Evolutionary conservation across 1,284 basidiomycete genomes (phyloP).

Genomic region (Sphagnurus paluster): DNA sequence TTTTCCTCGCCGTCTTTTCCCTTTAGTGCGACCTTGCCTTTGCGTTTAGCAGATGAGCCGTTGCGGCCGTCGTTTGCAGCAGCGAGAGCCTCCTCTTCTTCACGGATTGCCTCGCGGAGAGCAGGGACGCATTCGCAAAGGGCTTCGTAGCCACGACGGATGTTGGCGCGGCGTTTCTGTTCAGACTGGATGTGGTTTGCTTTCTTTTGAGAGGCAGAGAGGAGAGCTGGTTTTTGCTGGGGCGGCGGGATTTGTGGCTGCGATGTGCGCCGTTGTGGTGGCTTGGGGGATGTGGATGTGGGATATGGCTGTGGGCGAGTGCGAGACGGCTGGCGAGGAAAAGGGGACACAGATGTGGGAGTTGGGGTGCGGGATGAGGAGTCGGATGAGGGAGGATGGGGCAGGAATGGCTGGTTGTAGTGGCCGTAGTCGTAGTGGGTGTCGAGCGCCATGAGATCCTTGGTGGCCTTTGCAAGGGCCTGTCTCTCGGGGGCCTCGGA

Average conservation of each 20-base stretch:
- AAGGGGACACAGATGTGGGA: constrained; percentile 22
- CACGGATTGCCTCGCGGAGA: constrained; percentile 71
- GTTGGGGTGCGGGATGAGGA: constrained; percentile 24
- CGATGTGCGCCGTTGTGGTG: constrained; percentile 13
- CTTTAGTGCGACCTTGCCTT: constrained; percentile 27
- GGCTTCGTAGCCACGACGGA: constrained; percentile 83
- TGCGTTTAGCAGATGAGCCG: constrained; percentile 29
- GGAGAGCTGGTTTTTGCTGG: constrained; percentile 47
- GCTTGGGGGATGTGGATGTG: constrained; percentile 8
- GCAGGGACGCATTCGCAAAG: constrained; percentile 81
- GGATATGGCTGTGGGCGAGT: constrained; percentile 25
- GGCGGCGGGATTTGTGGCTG: constrained; percentile 4
- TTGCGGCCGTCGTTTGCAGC: constrained; percentile 17
- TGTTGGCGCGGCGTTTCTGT: constrained; percentile 91
- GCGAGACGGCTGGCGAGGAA: constrained; percentile 19
- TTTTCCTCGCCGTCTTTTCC: constrained; percentile 53
- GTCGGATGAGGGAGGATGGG: constrained; percentile 18
- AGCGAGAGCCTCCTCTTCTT: constrained; percentile 55
- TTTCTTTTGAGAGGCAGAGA: constrained; percentile 85
- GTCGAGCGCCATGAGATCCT: constrained; percentile 67
- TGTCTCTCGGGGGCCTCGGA: constrained; percentile 45
- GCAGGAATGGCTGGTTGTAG: constrained; percentile 9
- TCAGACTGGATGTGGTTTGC: constrained; percentile 91
- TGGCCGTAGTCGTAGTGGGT: constrained; percentile 16
- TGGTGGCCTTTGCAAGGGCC: constrained; percentile 69